Evolutionary conservation across 2,329 filamentous ascomycete genomes (phyloP).

Genomic region (Fusarium ambrosium): DNA sequence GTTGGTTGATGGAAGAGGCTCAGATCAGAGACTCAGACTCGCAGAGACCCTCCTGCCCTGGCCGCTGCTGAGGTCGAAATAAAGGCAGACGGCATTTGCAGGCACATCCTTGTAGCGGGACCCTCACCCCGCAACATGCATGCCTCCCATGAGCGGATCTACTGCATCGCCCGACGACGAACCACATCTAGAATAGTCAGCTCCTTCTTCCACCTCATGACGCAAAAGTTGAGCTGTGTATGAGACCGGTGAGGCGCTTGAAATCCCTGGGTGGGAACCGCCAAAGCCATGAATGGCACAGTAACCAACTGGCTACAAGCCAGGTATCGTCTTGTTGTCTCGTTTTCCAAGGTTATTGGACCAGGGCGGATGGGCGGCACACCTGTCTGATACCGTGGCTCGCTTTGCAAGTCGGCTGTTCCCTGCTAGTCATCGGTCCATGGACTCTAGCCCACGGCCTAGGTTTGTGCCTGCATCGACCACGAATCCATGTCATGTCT

Average conservation of each 20-base stretch:
- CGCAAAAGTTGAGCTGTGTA: background rate
- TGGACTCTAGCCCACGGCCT: background rate
- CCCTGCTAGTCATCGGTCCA: background rate
- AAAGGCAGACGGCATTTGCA: background rate
- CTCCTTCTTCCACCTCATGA: conserved; percentile 1
- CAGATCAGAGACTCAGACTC: background rate
- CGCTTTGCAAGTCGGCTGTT: background rate
- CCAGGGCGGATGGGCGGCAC: conserved; percentile 1
- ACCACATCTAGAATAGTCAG: background rate
- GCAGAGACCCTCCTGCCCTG: background rate
- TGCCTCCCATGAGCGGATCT: background rate
- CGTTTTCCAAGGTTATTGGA: background rate
- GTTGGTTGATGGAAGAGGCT: background rate
- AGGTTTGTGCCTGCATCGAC: conserved; percentile 15
- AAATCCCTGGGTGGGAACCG: background rate
- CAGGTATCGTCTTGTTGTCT: background rate
- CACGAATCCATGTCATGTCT: conserved; percentile 3
- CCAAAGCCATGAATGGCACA: background rate
- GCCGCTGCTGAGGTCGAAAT: conserved; percentile 4
- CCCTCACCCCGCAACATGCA: conserved; percentile 5
- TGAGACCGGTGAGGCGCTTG: background rate
- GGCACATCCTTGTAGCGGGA: conserved; percentile 9
- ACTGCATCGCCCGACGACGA: background rate
- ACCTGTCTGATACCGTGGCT: conserved; percentile 1
- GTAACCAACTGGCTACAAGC: background rate